phyloP scores from a whole-genome alignment of 2,329 filamentous ascomycete species.

The Cadophora sp. region DNA sequence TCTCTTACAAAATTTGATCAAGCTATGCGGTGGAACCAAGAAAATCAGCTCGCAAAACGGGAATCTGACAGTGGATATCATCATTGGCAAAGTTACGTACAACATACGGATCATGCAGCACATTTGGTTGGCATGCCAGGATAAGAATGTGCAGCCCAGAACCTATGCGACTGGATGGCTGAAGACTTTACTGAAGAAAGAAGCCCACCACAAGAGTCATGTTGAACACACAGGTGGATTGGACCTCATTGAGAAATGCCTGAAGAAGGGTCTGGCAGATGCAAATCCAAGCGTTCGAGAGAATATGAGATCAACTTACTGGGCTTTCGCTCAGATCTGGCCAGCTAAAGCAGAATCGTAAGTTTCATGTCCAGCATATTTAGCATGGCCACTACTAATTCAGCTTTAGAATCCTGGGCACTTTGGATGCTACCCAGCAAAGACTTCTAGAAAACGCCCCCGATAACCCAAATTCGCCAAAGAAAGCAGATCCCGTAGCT shows the following conservation, averaged over 20 bases:
- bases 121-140: constrained; percentile 79
- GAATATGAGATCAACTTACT: constrained; percentile 84
- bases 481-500: constrained; percentile 57
- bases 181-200: constrained; percentile 79
- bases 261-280: constrained; percentile 88
- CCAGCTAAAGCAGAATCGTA: constrained; percentile 76
- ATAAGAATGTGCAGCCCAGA: constrained; percentile 92
- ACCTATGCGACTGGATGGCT: constrained; percentile 83
- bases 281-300: constrained; percentile 90
- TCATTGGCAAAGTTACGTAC: constrained; percentile 82
- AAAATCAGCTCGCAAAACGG: constrained; percentile 89
- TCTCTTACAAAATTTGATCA: constrained; percentile 86
- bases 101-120: constrained; percentile 84
- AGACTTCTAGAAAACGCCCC: constrained; percentile 83
- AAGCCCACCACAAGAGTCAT: constrained; percentile 77
- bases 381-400: constrained; percentile 32
- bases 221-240: constrained; percentile 86
- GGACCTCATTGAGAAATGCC: constrained; percentile 83
- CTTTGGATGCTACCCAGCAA: constrained; percentile 79
- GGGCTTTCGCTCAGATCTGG: constrained; percentile 82
- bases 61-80: constrained; percentile 78
- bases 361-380: constrained; percentile 47
- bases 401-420: constrained; percentile 71
- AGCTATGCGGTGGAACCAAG: constrained; percentile 88
- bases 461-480: constrained; percentile 76